phyloP scores from a whole-genome alignment of 208 protist species.

The Leishmania major region DNA sequence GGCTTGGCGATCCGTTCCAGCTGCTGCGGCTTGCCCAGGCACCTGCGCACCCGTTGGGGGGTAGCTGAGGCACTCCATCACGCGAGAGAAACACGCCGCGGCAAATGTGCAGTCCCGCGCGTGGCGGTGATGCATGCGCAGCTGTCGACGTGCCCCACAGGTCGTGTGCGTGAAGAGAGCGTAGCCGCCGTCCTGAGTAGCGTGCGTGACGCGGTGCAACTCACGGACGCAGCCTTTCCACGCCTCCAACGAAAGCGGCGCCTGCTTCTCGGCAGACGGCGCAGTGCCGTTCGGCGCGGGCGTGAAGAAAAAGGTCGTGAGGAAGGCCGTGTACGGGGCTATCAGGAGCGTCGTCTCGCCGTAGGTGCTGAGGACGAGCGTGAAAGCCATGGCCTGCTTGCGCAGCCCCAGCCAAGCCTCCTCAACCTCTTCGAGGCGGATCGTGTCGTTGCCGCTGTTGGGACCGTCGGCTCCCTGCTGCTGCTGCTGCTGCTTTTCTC shows the following conservation, averaged over 20 bases:
- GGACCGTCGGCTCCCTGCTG: background rate
- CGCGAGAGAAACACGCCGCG: background rate
- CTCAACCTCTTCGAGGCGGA: background rate
- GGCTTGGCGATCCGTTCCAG: background rate
- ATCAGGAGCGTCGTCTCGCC: conserved; percentile 24
- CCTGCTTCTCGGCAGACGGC: background rate
- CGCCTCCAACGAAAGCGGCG: background rate
- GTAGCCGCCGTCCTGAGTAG: conserved; percentile 5
- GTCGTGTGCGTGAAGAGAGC: background rate
- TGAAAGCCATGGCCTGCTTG: conserved; percentile 15
- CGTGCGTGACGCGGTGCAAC: conserved; percentile 12
- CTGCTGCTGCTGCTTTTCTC: background rate
- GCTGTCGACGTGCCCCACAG: background rate
- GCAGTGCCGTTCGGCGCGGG: too few species aligned
- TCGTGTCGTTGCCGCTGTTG: background rate
- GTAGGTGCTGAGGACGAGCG: conserved; percentile 18
- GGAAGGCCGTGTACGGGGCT: conserved; percentile 17
- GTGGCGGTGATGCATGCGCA: conserved; percentile 11
- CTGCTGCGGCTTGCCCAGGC: background rate
- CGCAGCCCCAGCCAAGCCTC: conserved; percentile 24
- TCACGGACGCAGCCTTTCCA: conserved; percentile 28
- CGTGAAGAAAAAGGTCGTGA: conserved; percentile 18
- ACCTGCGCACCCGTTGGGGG: background rate
- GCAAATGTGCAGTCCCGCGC: conserved; percentile 8
- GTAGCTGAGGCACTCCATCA: background rate